These are phyloP conservation scores for Ogataea ramenticola DNA, from an alignment of 805 yeast species.

Conservation along the genomic window DNA sequence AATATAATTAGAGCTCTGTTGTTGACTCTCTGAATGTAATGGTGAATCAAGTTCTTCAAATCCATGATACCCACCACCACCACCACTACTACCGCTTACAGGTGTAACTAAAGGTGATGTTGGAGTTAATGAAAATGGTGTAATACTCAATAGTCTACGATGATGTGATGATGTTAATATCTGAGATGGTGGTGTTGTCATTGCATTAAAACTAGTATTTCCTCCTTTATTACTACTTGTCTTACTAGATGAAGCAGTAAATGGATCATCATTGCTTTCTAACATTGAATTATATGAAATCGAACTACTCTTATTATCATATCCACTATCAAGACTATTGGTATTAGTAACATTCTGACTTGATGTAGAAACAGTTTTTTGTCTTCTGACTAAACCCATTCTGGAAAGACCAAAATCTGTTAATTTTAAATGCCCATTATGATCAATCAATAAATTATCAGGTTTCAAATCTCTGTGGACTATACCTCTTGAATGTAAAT, in stretches of 20 bases:
- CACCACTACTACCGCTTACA: slow-evolving; percentile 5
- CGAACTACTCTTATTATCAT: background rate
- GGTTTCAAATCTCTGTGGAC: slow-evolving; percentile 96
- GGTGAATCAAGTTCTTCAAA: slow-evolving; percentile 11
- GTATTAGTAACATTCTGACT: too few relatives aligned
- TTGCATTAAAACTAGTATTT: background rate
- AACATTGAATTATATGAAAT: background rate
- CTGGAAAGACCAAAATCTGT: slow-evolving; percentile 94
- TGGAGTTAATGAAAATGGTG: slow-evolving; percentile 20
- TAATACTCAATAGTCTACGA: slow-evolving; percentile 10
- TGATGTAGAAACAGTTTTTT: slow-evolving; percentile 28
- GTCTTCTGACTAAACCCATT: slow-evolving; percentile 83
- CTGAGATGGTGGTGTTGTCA: background rate
- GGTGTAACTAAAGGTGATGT: slow-evolving; percentile 17
- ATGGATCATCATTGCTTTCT: slow-evolving; percentile 11
- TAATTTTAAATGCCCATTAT: slow-evolving; percentile 80
- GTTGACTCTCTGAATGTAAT: background rate
- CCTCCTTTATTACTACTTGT: background rate
- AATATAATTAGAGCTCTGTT: background rate
- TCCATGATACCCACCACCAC: too few relatives aligned
- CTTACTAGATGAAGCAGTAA: slow-evolving; percentile 1
- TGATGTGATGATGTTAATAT: background rate
- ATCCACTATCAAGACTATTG: background rate
- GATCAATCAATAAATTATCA: slow-evolving; percentile 82
- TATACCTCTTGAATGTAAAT: slow-evolving; percentile 80